phyloP scores from a whole-genome alignment of 2,329 filamentous ascomycete species.

The Drechslerella dactyloides region DNA sequence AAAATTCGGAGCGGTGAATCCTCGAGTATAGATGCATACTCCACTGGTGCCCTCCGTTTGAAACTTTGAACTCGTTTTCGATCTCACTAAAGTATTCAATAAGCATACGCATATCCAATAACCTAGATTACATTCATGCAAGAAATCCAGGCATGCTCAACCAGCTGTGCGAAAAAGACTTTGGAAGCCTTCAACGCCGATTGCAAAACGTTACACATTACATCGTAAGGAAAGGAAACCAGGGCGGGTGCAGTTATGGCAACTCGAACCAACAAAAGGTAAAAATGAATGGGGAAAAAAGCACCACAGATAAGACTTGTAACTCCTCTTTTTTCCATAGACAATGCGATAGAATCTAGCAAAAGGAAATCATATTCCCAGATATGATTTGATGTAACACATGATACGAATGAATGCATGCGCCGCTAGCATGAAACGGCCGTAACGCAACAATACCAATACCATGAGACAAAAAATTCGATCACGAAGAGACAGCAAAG shows the following conservation, averaged over 20 bases:
- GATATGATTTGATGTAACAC: not conserved
- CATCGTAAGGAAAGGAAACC: not conserved
- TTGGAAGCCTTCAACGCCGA: not conserved
- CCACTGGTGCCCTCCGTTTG: too few relatives aligned
- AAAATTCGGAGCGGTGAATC: too few relatives aligned
- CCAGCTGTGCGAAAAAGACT: too few relatives aligned
- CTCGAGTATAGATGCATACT: too few relatives aligned
- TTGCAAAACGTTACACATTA: not conserved
- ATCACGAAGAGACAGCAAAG: slow-evolving; percentile 1
- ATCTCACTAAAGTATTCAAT: too few relatives aligned
- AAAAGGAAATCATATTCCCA: slow-evolving; percentile 3
- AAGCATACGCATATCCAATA: too few relatives aligned
- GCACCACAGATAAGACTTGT: not conserved
- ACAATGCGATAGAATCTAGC: not conserved
- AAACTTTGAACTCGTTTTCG: too few relatives aligned
- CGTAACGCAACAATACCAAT: slow-evolving; percentile 5
- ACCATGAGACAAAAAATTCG: slow-evolving; percentile 6
- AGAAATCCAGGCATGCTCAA: too few relatives aligned
- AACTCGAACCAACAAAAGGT: not conserved
- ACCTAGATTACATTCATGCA: too few relatives aligned
- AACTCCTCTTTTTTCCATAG: not conserved
- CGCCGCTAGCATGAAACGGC: not conserved
- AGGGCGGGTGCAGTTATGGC: not conserved
- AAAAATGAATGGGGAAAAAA: not conserved
- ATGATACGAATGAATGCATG: not conserved